Conservation (phyloP, 2,329 filamentous ascomycete species). For the Colletotrichum tabaci region DNA sequence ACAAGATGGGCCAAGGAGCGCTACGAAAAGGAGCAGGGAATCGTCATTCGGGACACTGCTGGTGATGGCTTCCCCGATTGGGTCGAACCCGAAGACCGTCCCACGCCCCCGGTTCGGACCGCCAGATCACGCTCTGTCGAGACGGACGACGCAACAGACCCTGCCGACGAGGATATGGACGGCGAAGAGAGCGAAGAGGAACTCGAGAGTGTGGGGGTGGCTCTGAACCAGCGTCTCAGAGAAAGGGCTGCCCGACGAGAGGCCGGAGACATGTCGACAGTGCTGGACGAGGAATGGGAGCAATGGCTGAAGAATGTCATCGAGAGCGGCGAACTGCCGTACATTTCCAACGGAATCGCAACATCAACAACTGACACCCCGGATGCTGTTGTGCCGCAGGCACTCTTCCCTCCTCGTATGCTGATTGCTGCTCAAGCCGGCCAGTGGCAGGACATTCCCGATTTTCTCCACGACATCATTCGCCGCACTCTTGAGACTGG, state of each 20-base stretch:
- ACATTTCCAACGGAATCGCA: constrained; percentile 59
- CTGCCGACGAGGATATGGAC: constrained; percentile 57
- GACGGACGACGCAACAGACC: constrained; percentile 25
- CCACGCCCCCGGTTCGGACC: constrained; percentile 31
- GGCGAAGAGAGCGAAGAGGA: constrained; percentile 69
- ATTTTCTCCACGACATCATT: constrained; percentile 68
- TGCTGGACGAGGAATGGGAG: constrained; percentile 81
- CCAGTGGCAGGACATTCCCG: constrained; percentile 72
- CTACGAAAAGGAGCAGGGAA: constrained; percentile 82
- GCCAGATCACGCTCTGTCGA: constrained; percentile 32
- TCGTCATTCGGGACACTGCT: constrained; percentile 79
- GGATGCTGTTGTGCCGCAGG: constrained; percentile 47
- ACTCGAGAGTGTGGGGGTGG: constrained; percentile 72
- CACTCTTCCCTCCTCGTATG: constrained; percentile 66
- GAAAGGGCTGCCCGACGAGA: constrained; percentile 75
- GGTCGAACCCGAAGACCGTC: constrained; percentile 60
- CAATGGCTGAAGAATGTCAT: constrained; percentile 81
- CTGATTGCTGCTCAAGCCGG: constrained; percentile 69
- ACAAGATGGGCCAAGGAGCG: constrained; percentile 87
- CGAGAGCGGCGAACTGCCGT: constrained; percentile 71
- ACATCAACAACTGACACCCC: constrained; percentile 52
- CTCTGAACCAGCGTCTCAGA: constrained; percentile 75
- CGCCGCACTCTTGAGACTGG: constrained; percentile 60
- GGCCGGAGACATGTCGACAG: constrained; percentile 70
- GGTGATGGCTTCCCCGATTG: constrained; percentile 77